Evolutionary conservation across 2,329 filamentous ascomycete species (phyloP), one percentile per base, ranked within the genome.

Genomic region (Aspergillus latus): DNA sequence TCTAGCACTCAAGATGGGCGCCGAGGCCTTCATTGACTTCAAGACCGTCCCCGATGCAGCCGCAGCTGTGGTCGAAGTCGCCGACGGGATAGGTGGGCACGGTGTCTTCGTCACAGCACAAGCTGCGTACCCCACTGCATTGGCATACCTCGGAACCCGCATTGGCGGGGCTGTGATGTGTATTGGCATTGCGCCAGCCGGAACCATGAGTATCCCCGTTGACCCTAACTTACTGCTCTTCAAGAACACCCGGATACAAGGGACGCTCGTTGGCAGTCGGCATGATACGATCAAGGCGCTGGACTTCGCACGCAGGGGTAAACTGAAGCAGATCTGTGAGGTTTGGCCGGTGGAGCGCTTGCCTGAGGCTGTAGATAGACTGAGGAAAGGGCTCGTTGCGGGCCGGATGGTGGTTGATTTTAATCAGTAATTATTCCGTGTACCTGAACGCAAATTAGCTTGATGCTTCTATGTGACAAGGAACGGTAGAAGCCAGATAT

Each of bases 21-120:
- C 82, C 0, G 82, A 84, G 55, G 75, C 73, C 1, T 84, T 83
- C 65, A 71, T 85, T n/a, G 82, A 84, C 65, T 84, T 83, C 67
- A 76, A 73, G 40, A 71, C 77, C 45, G 69, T 43, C 48, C 68
- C 36, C 13, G 70, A 69, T 51, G 58, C 68, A 2, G 63, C 72
- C 0, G 70, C 70, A 3, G 76, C 76, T 36, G 76, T 83, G 2
- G 72, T 78, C 53, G 69, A 78, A 49, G 68, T 78, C 13, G 74
- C 78, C 1, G 78, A 76, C 56, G 77, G 78, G 1, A 61, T 78
- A 6, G 79, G 78, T 15, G 79, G 74, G 5, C 78, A 82, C 57
- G 79, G 70, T 2, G 73, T 76, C 2, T 73, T 76, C 47, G 72
- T 76, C 28, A 75, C 73, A 4, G 75, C 72, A 8, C 69, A 72